Percentiles rank a stretch among this genome's conserved stretches.
Evolutionary conservation across 345 rosid genomes (phyloP).

Genomic region (Geranium brycei): DNA sequence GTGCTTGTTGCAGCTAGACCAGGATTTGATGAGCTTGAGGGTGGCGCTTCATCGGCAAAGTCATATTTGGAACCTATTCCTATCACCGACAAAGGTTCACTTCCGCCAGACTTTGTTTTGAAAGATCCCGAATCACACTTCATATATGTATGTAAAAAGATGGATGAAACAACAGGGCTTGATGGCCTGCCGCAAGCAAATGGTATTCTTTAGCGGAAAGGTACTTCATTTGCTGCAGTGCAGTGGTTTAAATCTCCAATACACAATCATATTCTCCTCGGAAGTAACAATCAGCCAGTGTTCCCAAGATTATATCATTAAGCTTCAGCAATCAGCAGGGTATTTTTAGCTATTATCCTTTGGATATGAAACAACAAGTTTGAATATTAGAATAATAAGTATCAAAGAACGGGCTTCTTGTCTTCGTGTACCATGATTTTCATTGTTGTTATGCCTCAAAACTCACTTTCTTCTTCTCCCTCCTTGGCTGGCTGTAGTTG

Average conservation of each 20-base stretch:
- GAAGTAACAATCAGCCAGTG: neutral
- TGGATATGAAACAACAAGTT: too few relatives aligned
- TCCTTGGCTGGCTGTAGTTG: neutral
- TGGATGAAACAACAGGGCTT: slow-evolving; percentile 24
- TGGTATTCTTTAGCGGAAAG: slow-evolving; percentile 17
- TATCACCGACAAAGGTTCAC: slow-evolving; percentile 45
- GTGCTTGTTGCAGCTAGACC: slow-evolving; percentile 63
- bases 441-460: neutral
- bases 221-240: neutral
- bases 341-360: neutral
- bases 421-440: neutral
- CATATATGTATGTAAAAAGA: slow-evolving; percentile 66
- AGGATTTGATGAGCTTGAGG: slow-evolving; percentile 42
- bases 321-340: neutral
- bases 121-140: slow-evolving; percentile 93
- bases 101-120: slow-evolving; percentile 50
- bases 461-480: neutral
- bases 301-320: neutral
- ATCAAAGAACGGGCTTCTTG: neutral
- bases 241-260: slow-evolving; percentile 9
- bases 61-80: slow-evolving; percentile 59
- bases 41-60: slow-evolving; percentile 26
- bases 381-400: neutral
- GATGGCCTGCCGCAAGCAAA: slow-evolving; percentile 7
- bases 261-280: neutral